Conservation (phyloP, 352 stramenopile genomes). For the Pythium scleroteichum region DNA sequence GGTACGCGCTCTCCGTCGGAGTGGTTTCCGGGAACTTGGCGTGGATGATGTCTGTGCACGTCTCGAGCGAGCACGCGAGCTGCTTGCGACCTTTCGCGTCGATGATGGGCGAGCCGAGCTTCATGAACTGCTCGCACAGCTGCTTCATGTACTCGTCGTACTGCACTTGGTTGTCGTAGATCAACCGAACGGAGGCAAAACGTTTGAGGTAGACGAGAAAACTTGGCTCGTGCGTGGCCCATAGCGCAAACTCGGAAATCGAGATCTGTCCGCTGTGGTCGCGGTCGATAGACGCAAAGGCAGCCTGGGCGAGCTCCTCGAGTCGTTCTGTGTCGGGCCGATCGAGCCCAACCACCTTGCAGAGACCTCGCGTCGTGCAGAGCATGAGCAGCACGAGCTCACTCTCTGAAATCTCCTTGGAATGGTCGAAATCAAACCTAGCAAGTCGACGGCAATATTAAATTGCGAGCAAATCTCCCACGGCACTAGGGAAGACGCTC, state of each 20-base stretch:
- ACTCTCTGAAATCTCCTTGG: conserved; percentile 58
- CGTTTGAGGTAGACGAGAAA: conserved; percentile 56
- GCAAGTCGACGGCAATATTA: too few species aligned
- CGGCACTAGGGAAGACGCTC: neutral
- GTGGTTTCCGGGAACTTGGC: conserved; percentile 34
- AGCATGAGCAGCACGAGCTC: conserved; percentile 76
- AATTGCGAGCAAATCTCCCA: neutral
- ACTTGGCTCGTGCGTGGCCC: conserved; percentile 50
- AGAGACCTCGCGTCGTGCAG: conserved; percentile 70
- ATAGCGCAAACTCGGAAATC: conserved; percentile 58
- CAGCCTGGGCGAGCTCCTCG: conserved; percentile 45
- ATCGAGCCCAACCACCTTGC: conserved; percentile 62
- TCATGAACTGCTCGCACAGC: conserved; percentile 51
- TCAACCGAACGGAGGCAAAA: conserved; percentile 61
- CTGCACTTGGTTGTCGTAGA: conserved; percentile 67
- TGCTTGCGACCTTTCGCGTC: conserved; percentile 25
- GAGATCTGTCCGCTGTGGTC: conserved; percentile 64
- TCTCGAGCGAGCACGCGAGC: conserved; percentile 39
- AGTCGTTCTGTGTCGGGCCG: conserved; percentile 51
- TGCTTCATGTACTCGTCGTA: conserved; percentile 65
- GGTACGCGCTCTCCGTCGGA: conserved; percentile 40
- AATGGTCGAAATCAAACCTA: conserved; percentile 82
- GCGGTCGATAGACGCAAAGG: conserved; percentile 58
- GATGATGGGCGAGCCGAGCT: conserved; percentile 24
- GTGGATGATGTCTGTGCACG: conserved; percentile 48